Evolutionary conservation across 2,329 filamentous ascomycete genomes (phyloP), one percentile per base, ranked within the genome.

Genomic region (Aureobasidium lini): DNA sequence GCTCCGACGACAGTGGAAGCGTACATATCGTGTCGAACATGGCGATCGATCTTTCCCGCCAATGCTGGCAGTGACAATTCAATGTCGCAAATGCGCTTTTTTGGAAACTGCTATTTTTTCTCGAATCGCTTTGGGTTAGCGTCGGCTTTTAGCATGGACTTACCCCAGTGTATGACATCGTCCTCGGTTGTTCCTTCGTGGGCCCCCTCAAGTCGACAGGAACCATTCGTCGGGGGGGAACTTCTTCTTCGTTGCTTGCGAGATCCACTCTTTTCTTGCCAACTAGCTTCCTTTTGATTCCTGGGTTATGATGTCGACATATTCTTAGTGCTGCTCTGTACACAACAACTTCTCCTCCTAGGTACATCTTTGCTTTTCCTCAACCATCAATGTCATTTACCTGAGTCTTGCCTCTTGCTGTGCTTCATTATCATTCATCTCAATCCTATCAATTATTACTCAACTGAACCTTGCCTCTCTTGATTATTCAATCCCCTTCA

Each of bases 11-110:
- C 48, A 97, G 84, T 63, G 92, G 91, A 47, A 97, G 84, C 29
- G 89, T 90, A 79, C 93, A 96, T 64, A 95, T 82, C 64, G 90
- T 95, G 73, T 96, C 91, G 70, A 95, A 90, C 90, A 95, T 95
- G 68, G 57, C 29, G 32, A 31, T 44, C 23, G 7, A 8, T 36
- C 42, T 15, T 43, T 40, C 48, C 15, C 34, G 48, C 36, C 48
- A 40, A 52, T 39, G 34, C 48, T 43, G 50, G 29, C 50, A 43
- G 39, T n/a, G 28, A n/a, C 50, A 18, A 40, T 54, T 43, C n/a
- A 15, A 15, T 31, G 48, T 52, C 48, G 48, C 48, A 36, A 31
- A 39, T 36, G 48, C 48, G 48, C 48, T 52, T 40, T 39, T 52
- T 52, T 7, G 48, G 50, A 54, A 32, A 37, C 50, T 54, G 50